These are phyloP conservation scores for Amniculicola lignicola DNA, from an alignment of 495 filamentous ascomycete species.

Conservation along the genomic window DNA sequence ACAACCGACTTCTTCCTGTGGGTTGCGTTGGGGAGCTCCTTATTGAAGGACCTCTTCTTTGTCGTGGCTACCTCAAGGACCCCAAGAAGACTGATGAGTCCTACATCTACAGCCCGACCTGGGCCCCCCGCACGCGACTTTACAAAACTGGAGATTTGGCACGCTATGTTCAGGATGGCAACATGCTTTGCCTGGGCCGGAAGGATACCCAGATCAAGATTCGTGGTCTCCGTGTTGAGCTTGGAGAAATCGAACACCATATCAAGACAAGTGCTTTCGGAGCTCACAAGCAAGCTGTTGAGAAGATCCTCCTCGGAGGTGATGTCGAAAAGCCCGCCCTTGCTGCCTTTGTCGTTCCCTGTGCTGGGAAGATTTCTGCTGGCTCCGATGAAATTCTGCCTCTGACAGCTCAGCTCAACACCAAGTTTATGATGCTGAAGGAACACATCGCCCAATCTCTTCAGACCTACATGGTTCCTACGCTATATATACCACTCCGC, in stretches of 20 bases:
- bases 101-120: slow-evolving; percentile 35
- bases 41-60: slow-evolving; percentile 39
- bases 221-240: slow-evolving; percentile 48
- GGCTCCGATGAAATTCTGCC: slow-evolving; percentile 3
- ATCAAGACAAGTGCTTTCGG: slow-evolving; percentile 29
- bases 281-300: slow-evolving; percentile 8
- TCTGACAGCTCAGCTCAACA: neutral
- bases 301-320: slow-evolving; percentile 37
- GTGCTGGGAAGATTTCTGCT: neutral
- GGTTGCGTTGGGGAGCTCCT: slow-evolving; percentile 35
- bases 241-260: slow-evolving; percentile 42
- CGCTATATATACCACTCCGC: slow-evolving; percentile 17
- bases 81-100: slow-evolving; percentile 34
- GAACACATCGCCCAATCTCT: slow-evolving; percentile 13
- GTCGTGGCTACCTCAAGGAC: slow-evolving; percentile 42
- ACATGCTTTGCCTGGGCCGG: slow-evolving; percentile 43
- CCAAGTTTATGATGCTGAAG: slow-evolving; percentile 15
- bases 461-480: slow-evolving; percentile 27
- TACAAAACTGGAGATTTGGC: slow-evolving; percentile 48
- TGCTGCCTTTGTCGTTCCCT: slow-evolving; percentile 16
- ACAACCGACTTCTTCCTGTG: slow-evolving; percentile 18
- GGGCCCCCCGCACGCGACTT: slow-evolving; percentile 25
- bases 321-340: slow-evolving; percentile 41
- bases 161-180: slow-evolving; percentile 40
- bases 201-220: slow-evolving; percentile 51